Evolutionary conservation across 805 yeast genomes (phyloP).

Genomic region (Wickerhamiella kurtzmanii): DNA sequence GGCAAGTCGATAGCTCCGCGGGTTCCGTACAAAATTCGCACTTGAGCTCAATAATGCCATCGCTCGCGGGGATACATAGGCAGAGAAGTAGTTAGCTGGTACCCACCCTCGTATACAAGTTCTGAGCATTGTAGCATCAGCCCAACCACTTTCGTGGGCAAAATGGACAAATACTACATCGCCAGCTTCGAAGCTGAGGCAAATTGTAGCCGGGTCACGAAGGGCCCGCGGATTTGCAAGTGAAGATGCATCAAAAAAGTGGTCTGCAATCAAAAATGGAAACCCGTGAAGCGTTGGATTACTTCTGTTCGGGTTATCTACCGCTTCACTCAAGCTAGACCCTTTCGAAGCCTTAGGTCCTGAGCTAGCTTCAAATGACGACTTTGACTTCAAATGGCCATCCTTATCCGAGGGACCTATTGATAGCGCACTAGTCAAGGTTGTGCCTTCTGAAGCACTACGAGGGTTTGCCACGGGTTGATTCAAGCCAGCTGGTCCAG

Average conservation of each 20-base stretch:
- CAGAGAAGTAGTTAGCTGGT: conserved; percentile 30
- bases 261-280: conserved; percentile 26
- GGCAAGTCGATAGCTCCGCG: conserved; percentile 20
- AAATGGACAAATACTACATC: conserved; percentile 28
- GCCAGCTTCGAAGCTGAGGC: conserved; percentile 25
- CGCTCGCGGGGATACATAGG: conserved; percentile 25
- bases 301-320: background rate
- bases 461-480: background rate
- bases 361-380: background rate
- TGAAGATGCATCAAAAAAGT: conserved; percentile 23
- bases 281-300: conserved; percentile 7
- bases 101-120: conserved; percentile 31
- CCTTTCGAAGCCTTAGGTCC: too few relatives aligned
- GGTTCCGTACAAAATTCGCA: conserved; percentile 25
- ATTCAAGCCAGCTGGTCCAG: background rate
- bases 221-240: conserved; percentile 16
- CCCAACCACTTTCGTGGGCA: conserved; percentile 33
- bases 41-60: conserved; percentile 28
- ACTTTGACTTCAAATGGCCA: too few relatives aligned
- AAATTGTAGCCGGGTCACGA: conserved; percentile 23
- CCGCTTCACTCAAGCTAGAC: background rate
- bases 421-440: background rate
- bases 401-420: too few relatives aligned
- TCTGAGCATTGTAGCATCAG: conserved; percentile 28
- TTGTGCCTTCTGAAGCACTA: background rate